A percentile compares a stretch with the other conserved stretches of the same genome.
Evolutionary conservation across 2,329 filamentous ascomycete genomes (phyloP).

Genomic region (Domatiomyces globalis): DNA sequence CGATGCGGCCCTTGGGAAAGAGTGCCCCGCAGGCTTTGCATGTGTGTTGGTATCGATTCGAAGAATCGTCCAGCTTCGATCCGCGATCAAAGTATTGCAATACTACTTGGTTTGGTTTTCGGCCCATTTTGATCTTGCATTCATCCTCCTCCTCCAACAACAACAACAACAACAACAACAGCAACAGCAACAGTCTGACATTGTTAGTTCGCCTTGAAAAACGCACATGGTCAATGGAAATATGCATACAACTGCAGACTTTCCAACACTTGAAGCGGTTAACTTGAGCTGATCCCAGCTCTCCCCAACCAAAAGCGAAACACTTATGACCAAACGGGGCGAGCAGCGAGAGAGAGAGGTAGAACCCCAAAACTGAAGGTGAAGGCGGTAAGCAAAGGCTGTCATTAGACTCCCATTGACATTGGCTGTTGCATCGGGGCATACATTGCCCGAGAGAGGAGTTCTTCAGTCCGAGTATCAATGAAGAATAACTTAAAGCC

Average conservation of each 20-base stretch:
- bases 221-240: no score
- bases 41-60: conserved; percentile 82
- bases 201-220: neutral
- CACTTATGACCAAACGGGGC: no score
- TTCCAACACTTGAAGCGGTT: no score
- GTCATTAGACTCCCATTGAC: no score
- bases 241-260: no score
- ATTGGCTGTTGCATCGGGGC: no score
- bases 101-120: conserved; percentile 71
- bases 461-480: neutral
- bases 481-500: neutral
- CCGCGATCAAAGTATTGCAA: conserved; percentile 80
- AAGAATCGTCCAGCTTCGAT: conserved; percentile 72
- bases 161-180: neutral
- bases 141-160: neutral
- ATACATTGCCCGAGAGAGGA: no score
- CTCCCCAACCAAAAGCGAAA: no score
- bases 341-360: no score
- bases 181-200: neutral
- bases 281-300: no score
- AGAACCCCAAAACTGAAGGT: no score
- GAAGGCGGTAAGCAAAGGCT: no score
- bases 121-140: conserved; percentile 48
- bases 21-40: conserved; percentile 79
- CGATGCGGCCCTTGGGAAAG: conserved; percentile 79